These are phyloP conservation scores for Vanderwaltozyma tropicalis DNA, from an alignment of 805 yeast species.

Conservation along the genomic window DNA sequence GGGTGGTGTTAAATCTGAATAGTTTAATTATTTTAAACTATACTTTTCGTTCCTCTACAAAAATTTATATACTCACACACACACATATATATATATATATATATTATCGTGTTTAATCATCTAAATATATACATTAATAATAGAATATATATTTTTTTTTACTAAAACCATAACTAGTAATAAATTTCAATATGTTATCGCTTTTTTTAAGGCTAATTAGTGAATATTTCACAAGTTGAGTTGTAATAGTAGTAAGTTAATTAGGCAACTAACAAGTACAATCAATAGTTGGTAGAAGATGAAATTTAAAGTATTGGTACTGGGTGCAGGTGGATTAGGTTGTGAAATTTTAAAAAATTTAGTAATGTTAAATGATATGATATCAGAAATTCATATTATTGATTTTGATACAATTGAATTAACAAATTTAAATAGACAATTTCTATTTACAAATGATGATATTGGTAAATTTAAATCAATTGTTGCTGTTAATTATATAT, in stretches of 20 bases:
- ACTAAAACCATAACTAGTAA: too few relatives aligned
- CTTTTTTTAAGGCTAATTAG: too few relatives aligned
- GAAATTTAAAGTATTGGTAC: conserved; percentile 44
- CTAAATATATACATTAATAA: too few relatives aligned
- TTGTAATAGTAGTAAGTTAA: background rate
- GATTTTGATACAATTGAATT: conserved; percentile 91
- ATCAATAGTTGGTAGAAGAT: conserved; percentile 9
- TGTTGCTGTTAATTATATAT: conserved; percentile 60
- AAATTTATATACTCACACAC: background rate
- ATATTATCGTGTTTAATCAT: too few relatives aligned
- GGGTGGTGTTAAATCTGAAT: conserved; percentile 85
- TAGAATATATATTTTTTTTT: too few relatives aligned
- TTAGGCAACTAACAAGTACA: too few relatives aligned
- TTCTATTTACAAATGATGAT: conserved; percentile 69
- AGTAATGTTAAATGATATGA: conserved; percentile 43
- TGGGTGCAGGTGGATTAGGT: conserved; percentile 95
- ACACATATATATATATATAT: background rate
- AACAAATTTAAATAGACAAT: conserved; percentile 85
- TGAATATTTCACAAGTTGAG: too few relatives aligned
- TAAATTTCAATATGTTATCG: too few relatives aligned
- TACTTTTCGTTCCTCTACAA: background rate
- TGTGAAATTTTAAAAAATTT: conserved; percentile 80
- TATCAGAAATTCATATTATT: conserved; percentile 67
- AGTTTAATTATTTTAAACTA: conserved; percentile 15
- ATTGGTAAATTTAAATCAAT: conserved; percentile 75